These are phyloP conservation scores for Selaginella tamariscina DNA, from an alignment of 75 land plant species.

Conservation along the genomic window DNA sequence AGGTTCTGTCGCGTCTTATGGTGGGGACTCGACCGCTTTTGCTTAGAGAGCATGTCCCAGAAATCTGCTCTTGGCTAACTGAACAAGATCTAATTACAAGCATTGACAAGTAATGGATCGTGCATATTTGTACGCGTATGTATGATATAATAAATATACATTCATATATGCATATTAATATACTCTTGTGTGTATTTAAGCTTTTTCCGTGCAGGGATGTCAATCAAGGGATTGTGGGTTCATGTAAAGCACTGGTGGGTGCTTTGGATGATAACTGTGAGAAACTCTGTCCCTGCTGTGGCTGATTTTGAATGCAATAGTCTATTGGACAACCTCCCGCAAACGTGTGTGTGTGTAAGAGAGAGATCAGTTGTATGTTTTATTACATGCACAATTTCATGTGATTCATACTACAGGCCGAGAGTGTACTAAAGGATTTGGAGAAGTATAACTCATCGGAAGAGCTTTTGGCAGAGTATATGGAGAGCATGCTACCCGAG, in stretches of 20 bases:
- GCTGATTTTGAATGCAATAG: conserved; percentile 28
- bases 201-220: conserved; percentile 20
- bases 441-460: conserved; percentile 16
- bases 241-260: conserved; percentile 17
- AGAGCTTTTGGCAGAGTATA: conserved; percentile 9
- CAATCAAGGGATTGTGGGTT: conserved; percentile 21
- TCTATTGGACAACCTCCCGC: conserved; percentile 15
- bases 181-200: background rate
- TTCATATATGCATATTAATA: too few relatives aligned
- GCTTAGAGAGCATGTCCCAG: conserved; percentile 23
- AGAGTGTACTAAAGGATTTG: conserved; percentile 16
- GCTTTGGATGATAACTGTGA: conserved; percentile 16
- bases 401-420: conserved; percentile 16
- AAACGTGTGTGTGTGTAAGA: conserved; percentile 13
- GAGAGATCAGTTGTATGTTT: too few relatives aligned
- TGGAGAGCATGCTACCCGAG: conserved; percentile 19
- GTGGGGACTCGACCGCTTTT: conserved; percentile 15
- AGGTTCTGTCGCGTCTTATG: conserved; percentile 21
- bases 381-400: background rate
- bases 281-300: conserved; percentile 27
- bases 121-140: too few relatives aligned
- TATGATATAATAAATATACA: too few relatives aligned
- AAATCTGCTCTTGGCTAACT: conserved; percentile 29
- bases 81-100: conserved; percentile 28
- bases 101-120: conserved; percentile 29